Percentiles rank a stretch among this genome's conserved stretches.
Evolutionary conservation across 768 basidiomycete species (phyloP).

Genomic region (Hygrophoropsis aurantiaca): DNA sequence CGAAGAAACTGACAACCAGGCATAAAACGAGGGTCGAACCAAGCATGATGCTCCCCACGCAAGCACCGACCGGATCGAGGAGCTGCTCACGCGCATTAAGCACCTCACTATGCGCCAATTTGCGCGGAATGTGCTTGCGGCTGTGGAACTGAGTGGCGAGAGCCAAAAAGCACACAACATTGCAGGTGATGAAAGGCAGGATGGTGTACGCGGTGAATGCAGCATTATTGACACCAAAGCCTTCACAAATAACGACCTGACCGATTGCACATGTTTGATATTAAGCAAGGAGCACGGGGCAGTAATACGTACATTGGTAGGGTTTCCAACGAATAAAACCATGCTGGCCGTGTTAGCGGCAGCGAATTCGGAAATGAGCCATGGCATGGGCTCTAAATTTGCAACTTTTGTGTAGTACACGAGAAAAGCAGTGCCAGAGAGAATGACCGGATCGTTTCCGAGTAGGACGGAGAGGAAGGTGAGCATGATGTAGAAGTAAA

Average conservation of each 20-base stretch:
- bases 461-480: constrained; percentile 73
- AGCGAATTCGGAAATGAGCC: constrained; percentile 76
- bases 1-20: constrained; percentile 73
- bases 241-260: constrained; percentile 78
- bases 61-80: constrained; percentile 70
- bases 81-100: constrained; percentile 62
- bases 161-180: constrained; percentile 59
- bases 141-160: constrained; percentile 60
- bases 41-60: constrained; percentile 70
- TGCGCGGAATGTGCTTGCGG: constrained; percentile 52
- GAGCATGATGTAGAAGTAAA: constrained; percentile 84
- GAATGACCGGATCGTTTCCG: constrained; percentile 94
- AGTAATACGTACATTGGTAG: constrained; percentile 63
- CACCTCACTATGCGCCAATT: constrained; percentile 34
- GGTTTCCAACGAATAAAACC: constrained; percentile 83
- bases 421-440: constrained; percentile 88
- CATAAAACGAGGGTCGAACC: constrained; percentile 67
- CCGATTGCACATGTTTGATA: constrained; percentile 2
- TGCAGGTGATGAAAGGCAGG: constrained; percentile 73
- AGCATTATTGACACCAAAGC: constrained; percentile 75
- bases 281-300: neutral
- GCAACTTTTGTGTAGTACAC: constrained; percentile 78
- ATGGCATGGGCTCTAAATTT: constrained; percentile 51
- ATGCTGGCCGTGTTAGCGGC: constrained; percentile 79
- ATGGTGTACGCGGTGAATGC: constrained; percentile 83